phyloP scores from a whole-genome alignment of 2,329 filamentous ascomycete genomes.

The Ampelomyces quisqualis region DNA sequence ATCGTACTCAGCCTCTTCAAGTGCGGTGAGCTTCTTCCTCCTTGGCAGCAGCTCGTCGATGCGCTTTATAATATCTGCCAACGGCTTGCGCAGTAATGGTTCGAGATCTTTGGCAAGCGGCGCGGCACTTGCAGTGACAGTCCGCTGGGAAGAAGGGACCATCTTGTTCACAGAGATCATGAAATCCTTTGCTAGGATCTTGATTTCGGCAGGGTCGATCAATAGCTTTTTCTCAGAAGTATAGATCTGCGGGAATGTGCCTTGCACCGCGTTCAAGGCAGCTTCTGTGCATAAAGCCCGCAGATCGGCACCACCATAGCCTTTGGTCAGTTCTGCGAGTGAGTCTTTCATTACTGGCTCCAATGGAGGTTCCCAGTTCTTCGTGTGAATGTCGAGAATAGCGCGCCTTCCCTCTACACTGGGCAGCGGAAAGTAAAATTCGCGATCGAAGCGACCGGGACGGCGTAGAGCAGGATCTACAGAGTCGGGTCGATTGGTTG shows the following conservation, averaged over 20 bases:
- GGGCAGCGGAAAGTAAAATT: slow-evolving; percentile 96
- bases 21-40: slow-evolving; percentile 80
- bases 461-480: slow-evolving; percentile 94
- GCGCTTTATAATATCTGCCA: slow-evolving; percentile 66
- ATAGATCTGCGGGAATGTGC: slow-evolving; percentile 96
- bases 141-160: slow-evolving; percentile 89
- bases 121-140: slow-evolving; percentile 78
- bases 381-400: slow-evolving; percentile 94
- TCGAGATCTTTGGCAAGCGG: slow-evolving; percentile 78
- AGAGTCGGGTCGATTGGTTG: slow-evolving; percentile 95
- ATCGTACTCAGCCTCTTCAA: slow-evolving; percentile 93
- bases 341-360: slow-evolving; percentile 76
- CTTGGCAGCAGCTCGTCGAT: slow-evolving; percentile 78
- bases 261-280: slow-evolving; percentile 90
- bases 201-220: slow-evolving; percentile 81
- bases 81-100: slow-evolving; percentile 73
- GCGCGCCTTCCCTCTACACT: slow-evolving; percentile 75
- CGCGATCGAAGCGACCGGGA: slow-evolving; percentile 91
- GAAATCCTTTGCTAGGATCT: slow-evolving; percentile 89
- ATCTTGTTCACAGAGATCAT: slow-evolving; percentile 97
- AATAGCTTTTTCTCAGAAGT: slow-evolving; percentile 83
- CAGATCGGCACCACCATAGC: slow-evolving; percentile 93
- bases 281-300: slow-evolving; percentile 94
- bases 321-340: slow-evolving; percentile 86
- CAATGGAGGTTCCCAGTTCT: slow-evolving; percentile 81